These are phyloP conservation scores for Mycena rebaudengoi DNA, from an alignment of 768 basidiomycete genomes.

Conservation along the genomic window DNA sequence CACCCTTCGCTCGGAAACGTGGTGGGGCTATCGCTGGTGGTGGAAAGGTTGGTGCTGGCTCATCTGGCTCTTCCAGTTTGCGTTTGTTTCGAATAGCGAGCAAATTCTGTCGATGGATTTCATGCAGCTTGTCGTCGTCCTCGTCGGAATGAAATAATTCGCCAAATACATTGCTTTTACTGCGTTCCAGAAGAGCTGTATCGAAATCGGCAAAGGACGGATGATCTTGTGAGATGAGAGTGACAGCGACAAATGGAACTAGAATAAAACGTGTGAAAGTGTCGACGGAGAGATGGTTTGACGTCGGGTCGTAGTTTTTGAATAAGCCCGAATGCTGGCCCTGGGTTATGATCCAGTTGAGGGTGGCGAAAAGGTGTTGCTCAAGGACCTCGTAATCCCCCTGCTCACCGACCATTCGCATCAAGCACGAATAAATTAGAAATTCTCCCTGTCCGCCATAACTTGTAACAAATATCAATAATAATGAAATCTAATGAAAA, in stretches of 20 bases:
- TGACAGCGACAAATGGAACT: neutral
- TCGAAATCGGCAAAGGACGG: neutral
- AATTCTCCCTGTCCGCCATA: neutral
- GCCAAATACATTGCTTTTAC: neutral
- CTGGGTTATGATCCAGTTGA: neutral
- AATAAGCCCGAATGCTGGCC: neutral
- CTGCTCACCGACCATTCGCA: neutral
- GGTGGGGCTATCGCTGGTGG: too few species aligned
- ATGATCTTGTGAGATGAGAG: neutral
- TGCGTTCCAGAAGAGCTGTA: neutral
- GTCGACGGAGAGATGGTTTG: neutral
- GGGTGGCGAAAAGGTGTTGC: neutral
- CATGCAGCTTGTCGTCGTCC: too few species aligned
- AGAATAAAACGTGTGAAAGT: neutral
- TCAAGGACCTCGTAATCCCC: neutral
- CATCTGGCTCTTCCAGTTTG: too few species aligned
- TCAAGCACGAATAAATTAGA: neutral
- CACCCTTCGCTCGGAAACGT: too few species aligned
- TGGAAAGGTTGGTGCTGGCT: too few species aligned
- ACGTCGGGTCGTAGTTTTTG: neutral
- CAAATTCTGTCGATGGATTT: too few species aligned
- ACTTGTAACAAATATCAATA: neutral
- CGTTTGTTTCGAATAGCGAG: too few species aligned
- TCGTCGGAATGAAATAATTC: neutral
- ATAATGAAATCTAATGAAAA: neutral